Evolutionary conservation across 306 rosid genomes (phyloP), one percentile per base, ranked within the genome.

Genomic region (Fragaria nilgerrensis): DNA sequence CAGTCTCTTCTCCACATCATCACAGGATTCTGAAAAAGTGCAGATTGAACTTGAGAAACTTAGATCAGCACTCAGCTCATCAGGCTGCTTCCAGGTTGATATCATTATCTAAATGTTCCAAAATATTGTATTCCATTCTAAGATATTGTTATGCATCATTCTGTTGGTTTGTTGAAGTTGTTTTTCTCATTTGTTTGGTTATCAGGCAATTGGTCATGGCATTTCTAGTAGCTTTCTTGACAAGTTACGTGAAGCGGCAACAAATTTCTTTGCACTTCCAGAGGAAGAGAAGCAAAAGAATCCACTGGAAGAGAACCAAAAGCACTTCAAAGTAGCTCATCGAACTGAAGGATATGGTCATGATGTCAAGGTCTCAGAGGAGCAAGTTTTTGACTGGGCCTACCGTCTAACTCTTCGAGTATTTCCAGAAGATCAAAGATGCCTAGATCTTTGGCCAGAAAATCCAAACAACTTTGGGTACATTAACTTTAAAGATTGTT

Each of bases 81-180:
- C 68, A 52, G 97, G 96, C 61, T 92, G 89, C 86, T 85, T 90
- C 73, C 96, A 90, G 96, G 96, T 92, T 36, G 37, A 5, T 22
- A 70, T 23, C 13, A 44, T 10, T 44, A 44, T 44, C 48, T 44
- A 2, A 8, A 44, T 7, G 13, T 44, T 44, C 48, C 2, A 8
- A 9, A 0, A 8, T 15, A 4, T 0, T 63, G 27, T 25, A 22
- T 32, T 63, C 3, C 43, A 5, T 17, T 53, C 59, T 5, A 23
- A 48, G 10, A 1, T 41, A 12, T 49, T 17, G 2, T 50, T 11
- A 32, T 53, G 3, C 12, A 17, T 16, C 56, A 50, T 19, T 55
- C 3, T 56, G 10, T 22, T 56, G 10, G 27, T 1, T n/a, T 55
- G 3, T 55, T n/a, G 13, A 56, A 56, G 14, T 1, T 3, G 22